These are phyloP conservation scores for Monilinia fructicola DNA, from an alignment of 2,329 filamentous ascomycete genomes.

Conservation along the genomic window DNA sequence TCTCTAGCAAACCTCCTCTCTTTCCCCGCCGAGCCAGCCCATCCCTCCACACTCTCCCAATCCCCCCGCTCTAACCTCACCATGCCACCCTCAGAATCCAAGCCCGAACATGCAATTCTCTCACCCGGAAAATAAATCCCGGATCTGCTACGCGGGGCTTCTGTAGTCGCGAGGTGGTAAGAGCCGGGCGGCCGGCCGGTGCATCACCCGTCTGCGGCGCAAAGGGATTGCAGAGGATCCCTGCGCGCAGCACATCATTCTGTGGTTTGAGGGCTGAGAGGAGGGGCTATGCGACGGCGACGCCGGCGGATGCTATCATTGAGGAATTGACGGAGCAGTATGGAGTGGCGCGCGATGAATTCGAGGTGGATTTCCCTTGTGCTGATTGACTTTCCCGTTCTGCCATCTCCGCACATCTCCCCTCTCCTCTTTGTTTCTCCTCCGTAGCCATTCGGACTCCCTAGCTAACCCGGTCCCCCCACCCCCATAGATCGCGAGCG, in stretches of 20 bases:
- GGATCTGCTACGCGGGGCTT: not conserved
- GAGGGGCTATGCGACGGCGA: not conserved
- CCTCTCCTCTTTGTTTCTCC: no score
- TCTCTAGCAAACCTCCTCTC: not conserved
- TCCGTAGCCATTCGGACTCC: not conserved
- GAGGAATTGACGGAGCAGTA: slow-evolving; percentile 29
- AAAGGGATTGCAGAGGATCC: not conserved
- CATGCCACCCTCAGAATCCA: not conserved
- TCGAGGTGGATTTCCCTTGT: slow-evolving; percentile 38
- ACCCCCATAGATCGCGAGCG: slow-evolving; percentile 43
- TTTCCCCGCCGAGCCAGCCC: not conserved
- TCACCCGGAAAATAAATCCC: not conserved
- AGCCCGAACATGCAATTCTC: not conserved
- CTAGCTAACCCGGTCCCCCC: not conserved
- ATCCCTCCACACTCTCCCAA: no score
- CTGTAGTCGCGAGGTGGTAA: not conserved
- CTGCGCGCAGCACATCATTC: not conserved
- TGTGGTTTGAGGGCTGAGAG: not conserved
- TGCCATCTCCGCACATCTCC: no score
- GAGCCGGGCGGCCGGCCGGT: not conserved
- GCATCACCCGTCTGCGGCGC: not conserved
- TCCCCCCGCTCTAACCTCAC: not conserved
- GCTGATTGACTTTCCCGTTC: not conserved
- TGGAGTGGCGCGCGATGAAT: slow-evolving; percentile 48
- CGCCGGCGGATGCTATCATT: not conserved